Evolutionary conservation across 805 yeast species (phyloP).

Genomic region (Cyberlindnera bimundalis): DNA sequence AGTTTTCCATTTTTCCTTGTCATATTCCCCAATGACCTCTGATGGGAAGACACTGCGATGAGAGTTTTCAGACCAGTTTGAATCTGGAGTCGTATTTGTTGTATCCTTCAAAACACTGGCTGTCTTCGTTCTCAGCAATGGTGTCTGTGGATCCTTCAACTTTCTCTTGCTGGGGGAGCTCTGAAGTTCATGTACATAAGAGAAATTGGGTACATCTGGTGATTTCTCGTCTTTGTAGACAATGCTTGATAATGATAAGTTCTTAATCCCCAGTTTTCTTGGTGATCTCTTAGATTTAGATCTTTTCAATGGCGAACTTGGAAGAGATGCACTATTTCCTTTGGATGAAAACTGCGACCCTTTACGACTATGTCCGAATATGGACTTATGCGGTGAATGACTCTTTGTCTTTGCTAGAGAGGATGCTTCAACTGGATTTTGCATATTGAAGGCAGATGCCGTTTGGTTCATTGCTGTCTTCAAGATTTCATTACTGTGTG

Average conservation of each 20-base stretch:
- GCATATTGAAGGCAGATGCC: conserved; percentile 18
- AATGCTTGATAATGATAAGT: conserved; percentile 26
- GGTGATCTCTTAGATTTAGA: conserved; percentile 11
- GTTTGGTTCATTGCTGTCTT: conserved; percentile 22
- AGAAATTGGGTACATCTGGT: conserved; percentile 17
- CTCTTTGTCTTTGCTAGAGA: conserved; percentile 10
- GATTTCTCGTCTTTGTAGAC: conserved; percentile 21
- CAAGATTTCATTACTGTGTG: conserved; percentile 9
- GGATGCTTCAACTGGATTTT: conserved; percentile 7
- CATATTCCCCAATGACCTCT: conserved; percentile 61
- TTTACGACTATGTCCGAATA: conserved; percentile 21
- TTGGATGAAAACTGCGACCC: conserved; percentile 18
- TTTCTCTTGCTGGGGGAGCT: conserved; percentile 20
- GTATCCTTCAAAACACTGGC: conserved; percentile 26
- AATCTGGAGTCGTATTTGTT: conserved; percentile 30
- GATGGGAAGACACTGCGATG: conserved; percentile 46
- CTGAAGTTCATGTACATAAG: conserved; percentile 28
- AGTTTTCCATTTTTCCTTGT: conserved; percentile 61
- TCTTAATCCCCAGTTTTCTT: conserved; percentile 21
- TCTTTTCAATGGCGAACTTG: conserved; percentile 22
- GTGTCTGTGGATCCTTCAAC: conserved; percentile 10
- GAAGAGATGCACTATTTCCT: conserved; percentile 17
- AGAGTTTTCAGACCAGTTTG: conserved; percentile 36
- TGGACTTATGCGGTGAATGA: conserved; percentile 28
- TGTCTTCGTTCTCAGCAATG: conserved; percentile 4